Conservation (phyloP, 352 stramenopile genomes). For the Phytophthora melonis region DNA sequence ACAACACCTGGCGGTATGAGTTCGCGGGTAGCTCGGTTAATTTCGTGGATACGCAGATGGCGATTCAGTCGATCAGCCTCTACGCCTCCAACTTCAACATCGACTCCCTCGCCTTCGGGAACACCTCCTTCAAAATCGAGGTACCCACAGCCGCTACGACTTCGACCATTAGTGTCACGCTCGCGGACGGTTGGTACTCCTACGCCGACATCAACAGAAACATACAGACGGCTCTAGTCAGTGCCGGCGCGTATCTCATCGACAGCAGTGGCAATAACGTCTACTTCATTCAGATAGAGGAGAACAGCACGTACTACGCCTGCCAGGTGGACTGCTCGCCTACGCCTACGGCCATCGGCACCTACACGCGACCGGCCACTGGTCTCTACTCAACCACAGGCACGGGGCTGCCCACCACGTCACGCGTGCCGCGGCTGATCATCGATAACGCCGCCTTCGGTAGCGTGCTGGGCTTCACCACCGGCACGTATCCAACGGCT, state of each 20-base stretch:
- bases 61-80: not conserved
- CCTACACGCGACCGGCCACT: constrained; percentile 21
- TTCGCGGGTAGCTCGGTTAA: constrained; percentile 6
- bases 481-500: constrained; percentile 18
- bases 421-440: constrained; percentile 21
- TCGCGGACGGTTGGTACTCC: constrained; percentile 12
- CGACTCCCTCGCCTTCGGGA: not conserved
- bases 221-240: constrained; percentile 18
- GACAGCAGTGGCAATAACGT: constrained; percentile 18
- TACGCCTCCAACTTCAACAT: not conserved
- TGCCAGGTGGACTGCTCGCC: constrained; percentile 17
- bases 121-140: not conserved
- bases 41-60: constrained; percentile 8
- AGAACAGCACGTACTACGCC: constrained; percentile 25
- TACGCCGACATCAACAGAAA: constrained; percentile 16
- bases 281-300: constrained; percentile 15
- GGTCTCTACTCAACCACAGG: constrained; percentile 23
- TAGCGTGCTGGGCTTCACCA: constrained; percentile 17
- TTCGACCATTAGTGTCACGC: not conserved
- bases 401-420: constrained; percentile 20
- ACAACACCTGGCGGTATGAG: constrained; percentile 12
- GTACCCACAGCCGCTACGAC: not conserved
- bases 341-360: constrained; percentile 4
- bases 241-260: constrained; percentile 21
- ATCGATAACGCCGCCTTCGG: constrained; percentile 28